Evolutionary conservation across 345 rosid genomes (phyloP).

Genomic region (Rhizophora apiculata): DNA sequence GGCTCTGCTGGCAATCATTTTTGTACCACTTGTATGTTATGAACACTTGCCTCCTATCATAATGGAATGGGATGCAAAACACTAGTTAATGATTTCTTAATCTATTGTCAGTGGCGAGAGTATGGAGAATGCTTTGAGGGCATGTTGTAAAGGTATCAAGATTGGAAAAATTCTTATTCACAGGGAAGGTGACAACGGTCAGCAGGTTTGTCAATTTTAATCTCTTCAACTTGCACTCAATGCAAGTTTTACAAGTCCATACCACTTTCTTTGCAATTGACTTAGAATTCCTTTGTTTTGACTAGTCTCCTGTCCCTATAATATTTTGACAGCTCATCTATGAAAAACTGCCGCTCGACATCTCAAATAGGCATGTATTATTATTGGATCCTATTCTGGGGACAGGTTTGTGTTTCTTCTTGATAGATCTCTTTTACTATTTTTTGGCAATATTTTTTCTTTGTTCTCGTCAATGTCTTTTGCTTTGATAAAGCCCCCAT

Average conservation of each 20-base stretch:
- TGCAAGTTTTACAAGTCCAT: not conserved
- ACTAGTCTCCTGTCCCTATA: conserved; percentile 4
- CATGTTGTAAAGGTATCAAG: conserved; percentile 98
- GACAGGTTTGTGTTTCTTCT: conserved; percentile 56
- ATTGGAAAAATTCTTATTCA: conserved; percentile 95
- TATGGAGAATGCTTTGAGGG: conserved; percentile 97
- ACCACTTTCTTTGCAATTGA: not conserved
- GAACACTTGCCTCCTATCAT: not conserved
- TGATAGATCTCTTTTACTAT: not conserved
- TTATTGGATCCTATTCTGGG: conserved; percentile 95
- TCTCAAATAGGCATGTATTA: conserved; percentile 84
- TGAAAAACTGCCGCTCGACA: conserved; percentile 89
- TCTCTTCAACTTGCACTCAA: not conserved
- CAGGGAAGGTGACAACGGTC: conserved; percentile 97
- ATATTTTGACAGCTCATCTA: conserved; percentile 65
- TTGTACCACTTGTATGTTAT: not conserved
- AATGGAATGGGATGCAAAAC: not conserved
- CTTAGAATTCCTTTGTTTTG: conserved; percentile 5
- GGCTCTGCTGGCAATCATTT: not conserved
- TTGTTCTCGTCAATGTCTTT: not conserved
- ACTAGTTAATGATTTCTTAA: conserved; percentile 9
- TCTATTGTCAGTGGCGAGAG: conserved; percentile 79
- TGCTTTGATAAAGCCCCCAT: no score
- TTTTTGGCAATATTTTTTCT: not conserved
- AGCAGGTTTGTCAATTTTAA: conserved; percentile 49